phyloP scores from a whole-genome alignment of 768 basidiomycete genomes.

The Termitomyces sp. region DNA sequence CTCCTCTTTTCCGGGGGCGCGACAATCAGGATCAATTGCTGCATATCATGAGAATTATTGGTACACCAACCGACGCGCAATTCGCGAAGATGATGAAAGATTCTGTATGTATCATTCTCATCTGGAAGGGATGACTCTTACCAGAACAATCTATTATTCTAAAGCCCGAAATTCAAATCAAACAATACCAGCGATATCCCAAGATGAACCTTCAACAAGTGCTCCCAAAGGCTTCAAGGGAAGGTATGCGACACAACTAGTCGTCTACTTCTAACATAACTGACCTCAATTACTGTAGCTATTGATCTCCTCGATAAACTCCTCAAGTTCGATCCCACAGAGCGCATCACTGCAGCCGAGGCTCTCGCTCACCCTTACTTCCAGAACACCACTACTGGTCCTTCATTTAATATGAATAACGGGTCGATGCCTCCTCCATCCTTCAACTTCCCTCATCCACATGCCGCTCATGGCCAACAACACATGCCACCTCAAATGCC shows the following conservation, averaged over 20 bases:
- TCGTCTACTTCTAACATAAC: not conserved
- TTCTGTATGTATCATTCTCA: constrained; percentile 51
- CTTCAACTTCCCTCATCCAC: constrained; percentile 66
- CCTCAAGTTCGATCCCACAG: constrained; percentile 92
- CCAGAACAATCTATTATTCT: constrained; percentile 7
- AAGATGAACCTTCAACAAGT: constrained; percentile 79
- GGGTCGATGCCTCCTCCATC: constrained; percentile 63
- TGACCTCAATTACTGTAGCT: constrained; percentile 36
- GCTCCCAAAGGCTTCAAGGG: constrained; percentile 79
- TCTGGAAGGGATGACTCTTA: not conserved
- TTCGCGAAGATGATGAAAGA: constrained; percentile 87
- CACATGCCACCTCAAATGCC: constrained; percentile 27
- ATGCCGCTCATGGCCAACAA: constrained; percentile 46
- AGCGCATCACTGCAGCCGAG: constrained; percentile 86
- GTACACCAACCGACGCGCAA: constrained; percentile 86
- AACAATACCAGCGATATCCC: constrained; percentile 83
- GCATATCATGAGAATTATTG: constrained; percentile 96
- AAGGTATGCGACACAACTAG: constrained; percentile 40
- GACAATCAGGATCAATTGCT: constrained; percentile 98
- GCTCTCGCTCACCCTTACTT: constrained; percentile 94
- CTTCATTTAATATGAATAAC: constrained; percentile 36
- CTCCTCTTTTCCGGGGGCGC: constrained; percentile 92
- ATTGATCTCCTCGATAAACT: constrained; percentile 92
- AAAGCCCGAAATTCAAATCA: constrained; percentile 78
- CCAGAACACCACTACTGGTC: constrained; percentile 43